Conservation (phyloP, 75 land plant species). For the Picea glauca region DNA sequence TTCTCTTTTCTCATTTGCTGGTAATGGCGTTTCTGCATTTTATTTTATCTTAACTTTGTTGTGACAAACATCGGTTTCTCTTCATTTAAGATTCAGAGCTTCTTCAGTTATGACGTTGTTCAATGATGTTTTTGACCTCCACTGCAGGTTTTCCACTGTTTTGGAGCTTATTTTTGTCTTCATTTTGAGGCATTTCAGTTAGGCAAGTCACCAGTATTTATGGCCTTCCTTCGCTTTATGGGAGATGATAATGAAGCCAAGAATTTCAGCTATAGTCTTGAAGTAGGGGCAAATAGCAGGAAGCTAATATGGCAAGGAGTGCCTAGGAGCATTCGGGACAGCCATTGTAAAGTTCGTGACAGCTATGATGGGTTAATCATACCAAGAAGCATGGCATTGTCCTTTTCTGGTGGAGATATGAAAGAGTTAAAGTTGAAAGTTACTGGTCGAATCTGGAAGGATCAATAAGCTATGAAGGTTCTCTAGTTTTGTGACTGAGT, state of each 20-base stretch:
- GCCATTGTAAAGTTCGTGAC: slow-evolving; percentile 55
- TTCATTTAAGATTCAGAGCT: background rate
- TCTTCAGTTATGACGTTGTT: background rate
- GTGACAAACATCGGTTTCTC: no score
- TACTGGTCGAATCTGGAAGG: slow-evolving; percentile 63
- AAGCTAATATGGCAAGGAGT: slow-evolving; percentile 61
- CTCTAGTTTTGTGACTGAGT: no score
- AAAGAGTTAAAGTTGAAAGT: slow-evolving; percentile 59
- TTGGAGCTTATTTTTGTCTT: slow-evolving; percentile 86
- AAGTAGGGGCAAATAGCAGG: slow-evolving; percentile 51
- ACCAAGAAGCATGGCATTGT: slow-evolving; percentile 61
- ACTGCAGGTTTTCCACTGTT: slow-evolving; percentile 79
- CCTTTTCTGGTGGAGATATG: slow-evolving; percentile 56
- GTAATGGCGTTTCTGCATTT: background rate
- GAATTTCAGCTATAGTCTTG: slow-evolving; percentile 51
- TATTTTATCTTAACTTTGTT: background rate
- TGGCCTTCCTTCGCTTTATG: slow-evolving; percentile 74
- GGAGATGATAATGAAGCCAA: slow-evolving; percentile 53
- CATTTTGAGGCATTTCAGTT: slow-evolving; percentile 62
- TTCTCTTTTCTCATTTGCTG: no score
- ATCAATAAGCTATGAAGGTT: slow-evolving; percentile 15
- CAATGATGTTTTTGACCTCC: slow-evolving; percentile 10
- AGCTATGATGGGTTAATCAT: slow-evolving; percentile 63
- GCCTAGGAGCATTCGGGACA: slow-evolving; percentile 59
- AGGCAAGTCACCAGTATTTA: slow-evolving; percentile 69